phyloP scores from a whole-genome alignment of 192 early-diverging fungal genomes.

The Rhizophagus sp. region DNA sequence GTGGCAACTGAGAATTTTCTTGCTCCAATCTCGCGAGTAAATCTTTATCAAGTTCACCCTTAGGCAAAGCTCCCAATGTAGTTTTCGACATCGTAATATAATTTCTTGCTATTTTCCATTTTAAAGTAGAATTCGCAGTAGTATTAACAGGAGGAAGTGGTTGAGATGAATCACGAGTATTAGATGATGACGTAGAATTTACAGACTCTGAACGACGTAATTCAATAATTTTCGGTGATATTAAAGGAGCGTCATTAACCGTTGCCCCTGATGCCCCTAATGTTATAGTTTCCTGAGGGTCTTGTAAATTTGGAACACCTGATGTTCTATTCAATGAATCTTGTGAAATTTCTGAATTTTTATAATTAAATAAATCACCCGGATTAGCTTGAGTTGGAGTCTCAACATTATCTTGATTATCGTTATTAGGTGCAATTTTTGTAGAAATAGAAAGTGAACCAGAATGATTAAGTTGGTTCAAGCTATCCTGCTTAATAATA shows the following conservation, averaged over 20 bases:
- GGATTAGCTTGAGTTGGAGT: background rate
- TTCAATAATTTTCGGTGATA: constrained; percentile 28
- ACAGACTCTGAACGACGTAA: constrained; percentile 21
- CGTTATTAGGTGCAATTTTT: background rate
- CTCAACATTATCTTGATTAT: background rate
- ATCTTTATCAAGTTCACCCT: constrained; percentile 31
- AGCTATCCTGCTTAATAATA: background rate
- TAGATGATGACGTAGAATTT: background rate
- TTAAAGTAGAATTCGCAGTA: background rate
- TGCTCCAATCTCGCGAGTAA: constrained; percentile 54
- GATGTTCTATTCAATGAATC: background rate
- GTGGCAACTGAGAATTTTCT: constrained; percentile 55
- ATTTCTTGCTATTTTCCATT: background rate
- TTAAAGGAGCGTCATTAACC: background rate
- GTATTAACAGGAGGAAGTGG: background rate
- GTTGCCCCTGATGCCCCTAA: no score
- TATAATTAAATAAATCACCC: background rate
- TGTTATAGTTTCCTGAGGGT: background rate
- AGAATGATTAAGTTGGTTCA: background rate
- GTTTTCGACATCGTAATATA: background rate
- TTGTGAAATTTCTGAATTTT: background rate
- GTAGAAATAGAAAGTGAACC: background rate
- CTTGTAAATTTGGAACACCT: no score
- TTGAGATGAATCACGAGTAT: background rate
- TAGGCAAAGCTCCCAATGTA: background rate